Conservation (phyloP, 2,329 filamentous ascomycete species). For the Sporothrix protearum region DNA sequence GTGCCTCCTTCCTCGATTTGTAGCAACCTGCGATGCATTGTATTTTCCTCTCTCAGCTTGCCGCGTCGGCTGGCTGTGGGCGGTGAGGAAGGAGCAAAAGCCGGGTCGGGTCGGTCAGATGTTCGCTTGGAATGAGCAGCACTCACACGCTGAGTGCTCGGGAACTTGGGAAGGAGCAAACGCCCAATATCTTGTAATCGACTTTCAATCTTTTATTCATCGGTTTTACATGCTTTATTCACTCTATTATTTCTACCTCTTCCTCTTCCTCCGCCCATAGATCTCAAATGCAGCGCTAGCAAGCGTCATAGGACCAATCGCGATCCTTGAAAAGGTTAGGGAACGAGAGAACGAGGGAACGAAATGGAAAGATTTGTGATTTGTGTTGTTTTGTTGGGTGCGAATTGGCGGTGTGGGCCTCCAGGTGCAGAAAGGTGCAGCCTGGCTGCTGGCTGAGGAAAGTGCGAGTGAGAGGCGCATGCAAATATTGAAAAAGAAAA, state of each 20-base stretch:
- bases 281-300: slow-evolving; percentile 16
- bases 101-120: background rate
- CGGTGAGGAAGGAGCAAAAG: background rate
- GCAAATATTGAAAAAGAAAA: background rate
- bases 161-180: background rate
- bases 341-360: background rate
- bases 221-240: background rate
- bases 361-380: background rate
- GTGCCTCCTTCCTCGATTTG: background rate
- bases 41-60: background rate
- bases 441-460: background rate
- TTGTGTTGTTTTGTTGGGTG: background rate
- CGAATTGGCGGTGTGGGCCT: background rate
- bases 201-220: background rate
- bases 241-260: background rate
- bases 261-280: background rate
- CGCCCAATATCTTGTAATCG: background rate
- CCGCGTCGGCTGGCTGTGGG: background rate
- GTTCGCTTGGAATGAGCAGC: background rate
- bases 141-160: too few relatives aligned
- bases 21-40: background rate
- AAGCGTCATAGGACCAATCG: slow-evolving; percentile 18
- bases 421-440: background rate
- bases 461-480: background rate
- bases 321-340: background rate